phyloP scores from a whole-genome alignment of 2,329 filamentous ascomycete genomes.

The Neofusicoccum cordaticola region DNA sequence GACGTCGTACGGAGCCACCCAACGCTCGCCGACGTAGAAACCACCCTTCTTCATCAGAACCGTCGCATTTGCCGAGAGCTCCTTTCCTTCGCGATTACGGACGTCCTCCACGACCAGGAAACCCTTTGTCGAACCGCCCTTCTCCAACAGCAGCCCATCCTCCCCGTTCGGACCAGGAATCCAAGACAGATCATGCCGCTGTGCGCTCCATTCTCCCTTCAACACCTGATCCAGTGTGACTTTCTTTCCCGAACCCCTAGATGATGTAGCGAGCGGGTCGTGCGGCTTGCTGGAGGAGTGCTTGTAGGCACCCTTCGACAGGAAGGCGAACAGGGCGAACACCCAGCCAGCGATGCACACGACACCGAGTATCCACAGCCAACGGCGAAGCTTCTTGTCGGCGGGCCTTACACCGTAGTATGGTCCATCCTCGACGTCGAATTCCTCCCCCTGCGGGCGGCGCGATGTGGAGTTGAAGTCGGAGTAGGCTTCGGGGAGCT shows the following conservation, averaged over 20 bases:
- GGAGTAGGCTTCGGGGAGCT: slow-evolving; percentile 35
- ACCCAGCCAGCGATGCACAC: slow-evolving; percentile 68
- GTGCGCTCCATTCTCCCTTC: slow-evolving; percentile 62
- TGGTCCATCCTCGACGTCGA: slow-evolving; percentile 52
- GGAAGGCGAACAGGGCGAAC: slow-evolving; percentile 63
- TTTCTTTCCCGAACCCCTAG: slow-evolving; percentile 65
- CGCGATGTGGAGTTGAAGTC: slow-evolving; percentile 41
- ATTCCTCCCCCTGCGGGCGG: slow-evolving; percentile 45
- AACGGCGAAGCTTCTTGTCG: slow-evolving; percentile 63
- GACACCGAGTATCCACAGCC: slow-evolving; percentile 59
- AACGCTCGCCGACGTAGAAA: slow-evolving; percentile 60
- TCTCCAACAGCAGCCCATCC: slow-evolving; percentile 82
- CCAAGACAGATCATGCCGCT: slow-evolving; percentile 69
- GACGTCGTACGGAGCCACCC: slow-evolving; percentile 58
- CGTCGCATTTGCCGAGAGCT: slow-evolving; percentile 52
- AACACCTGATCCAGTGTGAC: slow-evolving; percentile 72
- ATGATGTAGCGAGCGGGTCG: slow-evolving; percentile 63
- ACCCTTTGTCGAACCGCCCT: slow-evolving; percentile 52
- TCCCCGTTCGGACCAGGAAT: slow-evolving; percentile 70
- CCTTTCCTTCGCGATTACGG: slow-evolving; percentile 48
- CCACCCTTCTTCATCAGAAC: slow-evolving; percentile 70
- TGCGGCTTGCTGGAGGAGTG: slow-evolving; percentile 63
- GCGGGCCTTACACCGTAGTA: slow-evolving; percentile 51
- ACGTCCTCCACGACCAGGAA: slow-evolving; percentile 89
- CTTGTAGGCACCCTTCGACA: slow-evolving; percentile 64